These are phyloP conservation scores for Schizochytrium sp. DNA, from an alignment of 108 stramenopile genomes.

Conservation along the genomic window DNA sequence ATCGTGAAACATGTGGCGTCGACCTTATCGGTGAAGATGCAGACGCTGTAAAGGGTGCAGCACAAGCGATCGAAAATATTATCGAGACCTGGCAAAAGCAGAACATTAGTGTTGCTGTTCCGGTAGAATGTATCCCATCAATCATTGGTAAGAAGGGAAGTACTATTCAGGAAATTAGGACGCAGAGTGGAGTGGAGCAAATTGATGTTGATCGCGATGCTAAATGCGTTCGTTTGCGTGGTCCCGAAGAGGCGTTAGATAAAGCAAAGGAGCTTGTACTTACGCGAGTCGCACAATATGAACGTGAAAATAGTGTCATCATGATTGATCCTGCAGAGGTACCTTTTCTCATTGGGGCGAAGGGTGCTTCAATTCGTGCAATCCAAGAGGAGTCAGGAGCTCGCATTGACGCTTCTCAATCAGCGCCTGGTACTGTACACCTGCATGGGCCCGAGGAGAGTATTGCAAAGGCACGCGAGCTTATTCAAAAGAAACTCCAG, in stretches of 20 bases:
- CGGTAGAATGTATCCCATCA: neutral
- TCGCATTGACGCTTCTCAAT: neutral
- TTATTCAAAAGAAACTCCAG: neutral
- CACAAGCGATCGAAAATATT: neutral
- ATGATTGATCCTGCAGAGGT: neutral
- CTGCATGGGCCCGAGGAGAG: constrained; percentile 1
- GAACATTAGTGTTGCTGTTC: neutral
- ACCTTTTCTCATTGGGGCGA: constrained; percentile 13
- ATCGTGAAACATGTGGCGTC: constrained; percentile 1
- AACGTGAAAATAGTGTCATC: constrained; percentile 43
- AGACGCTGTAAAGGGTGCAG: neutral
- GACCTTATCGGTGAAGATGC: constrained; percentile 5
- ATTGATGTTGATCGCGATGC: constrained; percentile 28
- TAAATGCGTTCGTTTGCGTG: neutral
- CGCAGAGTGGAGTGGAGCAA: neutral
- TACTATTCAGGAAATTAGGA: neutral
- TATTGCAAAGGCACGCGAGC: constrained; percentile 8
- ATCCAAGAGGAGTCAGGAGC: constrained; percentile 43
- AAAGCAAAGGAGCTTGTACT: constrained; percentile 16
- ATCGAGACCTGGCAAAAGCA: neutral
- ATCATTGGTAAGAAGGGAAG: constrained; percentile 49
- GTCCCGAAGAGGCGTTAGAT: neutral
- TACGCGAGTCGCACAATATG: neutral
- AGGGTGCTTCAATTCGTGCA: neutral
- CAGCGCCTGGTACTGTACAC: neutral